Percentiles rank a stretch among this genome's conserved stretches.
These are phyloP conservation scores for Hygrophorus pudorinus DNA, from an alignment of 768 basidiomycete species.

Conservation along the genomic window DNA sequence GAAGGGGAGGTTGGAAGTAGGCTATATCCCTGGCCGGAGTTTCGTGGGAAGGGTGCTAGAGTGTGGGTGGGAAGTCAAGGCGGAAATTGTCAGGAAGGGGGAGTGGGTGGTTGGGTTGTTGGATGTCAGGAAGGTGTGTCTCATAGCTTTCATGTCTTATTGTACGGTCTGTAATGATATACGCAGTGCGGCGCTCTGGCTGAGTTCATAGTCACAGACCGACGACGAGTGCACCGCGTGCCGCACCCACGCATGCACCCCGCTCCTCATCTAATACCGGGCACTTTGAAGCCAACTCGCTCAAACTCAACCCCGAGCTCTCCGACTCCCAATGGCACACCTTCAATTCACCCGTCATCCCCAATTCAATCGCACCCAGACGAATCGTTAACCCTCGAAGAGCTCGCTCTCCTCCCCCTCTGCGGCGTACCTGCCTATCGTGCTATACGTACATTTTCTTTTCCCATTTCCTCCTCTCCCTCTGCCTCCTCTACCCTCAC, in stretches of 20 bases:
- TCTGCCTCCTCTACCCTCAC: not conserved
- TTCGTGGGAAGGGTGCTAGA: constrained; percentile 81
- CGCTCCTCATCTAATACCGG: not conserved
- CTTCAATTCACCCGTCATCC: not conserved
- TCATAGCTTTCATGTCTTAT: constrained; percentile 5
- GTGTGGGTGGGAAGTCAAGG: constrained; percentile 71
- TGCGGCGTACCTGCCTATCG: constrained; percentile 77
- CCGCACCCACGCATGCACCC: constrained; percentile 43
- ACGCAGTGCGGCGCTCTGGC: constrained; percentile 71
- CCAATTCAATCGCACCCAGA: constrained; percentile 3
- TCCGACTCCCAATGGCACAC: not conserved
- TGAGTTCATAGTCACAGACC: constrained; percentile 82
- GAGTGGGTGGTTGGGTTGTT: constrained; percentile 84
- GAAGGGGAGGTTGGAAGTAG: constrained; percentile 31
- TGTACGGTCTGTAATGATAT: constrained; percentile 6
- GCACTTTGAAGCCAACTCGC: too few species aligned
- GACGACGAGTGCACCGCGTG: constrained; percentile 63
- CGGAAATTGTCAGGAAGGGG: constrained; percentile 56
- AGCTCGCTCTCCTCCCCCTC: constrained; percentile 73
- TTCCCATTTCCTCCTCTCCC: constrained; percentile 22
- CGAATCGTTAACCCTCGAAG: constrained; percentile 39
- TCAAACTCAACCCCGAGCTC: constrained; percentile 3
- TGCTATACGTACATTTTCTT: constrained; percentile 60
- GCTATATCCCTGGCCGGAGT: constrained; percentile 80
- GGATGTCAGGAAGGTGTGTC: constrained; percentile 68